Base-by-base conservation (phyloP, 2,329 filamentous ascomycete genomes). In the Pyricularia sp. region DNA sequence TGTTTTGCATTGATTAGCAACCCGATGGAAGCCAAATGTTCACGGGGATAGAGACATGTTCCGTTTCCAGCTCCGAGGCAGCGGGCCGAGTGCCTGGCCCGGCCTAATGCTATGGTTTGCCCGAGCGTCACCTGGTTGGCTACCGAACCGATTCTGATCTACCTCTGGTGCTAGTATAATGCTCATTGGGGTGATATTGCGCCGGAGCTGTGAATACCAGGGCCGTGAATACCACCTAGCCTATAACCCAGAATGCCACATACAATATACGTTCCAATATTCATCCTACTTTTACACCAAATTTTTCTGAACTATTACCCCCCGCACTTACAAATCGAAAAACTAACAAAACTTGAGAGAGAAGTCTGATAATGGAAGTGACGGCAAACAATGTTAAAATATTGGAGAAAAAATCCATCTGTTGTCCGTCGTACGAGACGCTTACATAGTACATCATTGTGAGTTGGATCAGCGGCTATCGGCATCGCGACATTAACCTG, bases 401-500 rank as follows among this genome's bases (percentile, higher is more conserved):
- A 49, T 49, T n/a, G 19, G 40, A 49, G 40, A n/a, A 49, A 49
- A 49, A 49, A 26, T 26, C 8, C 40, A 49, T 49, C 19, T 13
- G 40, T 49, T n/a, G 7, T 49, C n/a, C n/a, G 26, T 26, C 40
- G 16, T 44, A 44, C 19, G 19, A 40, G 40, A 49, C 8, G 40
- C 40, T 49, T n/a, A 44, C 40, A 1, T 31, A 8, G 40, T 9
- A 53, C 44, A 22, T 53, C 19, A 24, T 26, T 9, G 16, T 57
- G 24, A 4, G 24, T 57, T 57, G 19, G 53, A n/a, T 28, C 9
- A 16, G 53, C 61, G 61, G 61, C 61, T 62, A 44, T 62, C 61
- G 61, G 61, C 35, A 62, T 62, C 61, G 35, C 61, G 61, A 44
- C 61, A 62, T 62, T 33, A 19, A 60, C 26, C 63, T 63, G 28